Conservation (phyloP, 192 early-diverging fungal species). For the Linderina pennispora region DNA sequence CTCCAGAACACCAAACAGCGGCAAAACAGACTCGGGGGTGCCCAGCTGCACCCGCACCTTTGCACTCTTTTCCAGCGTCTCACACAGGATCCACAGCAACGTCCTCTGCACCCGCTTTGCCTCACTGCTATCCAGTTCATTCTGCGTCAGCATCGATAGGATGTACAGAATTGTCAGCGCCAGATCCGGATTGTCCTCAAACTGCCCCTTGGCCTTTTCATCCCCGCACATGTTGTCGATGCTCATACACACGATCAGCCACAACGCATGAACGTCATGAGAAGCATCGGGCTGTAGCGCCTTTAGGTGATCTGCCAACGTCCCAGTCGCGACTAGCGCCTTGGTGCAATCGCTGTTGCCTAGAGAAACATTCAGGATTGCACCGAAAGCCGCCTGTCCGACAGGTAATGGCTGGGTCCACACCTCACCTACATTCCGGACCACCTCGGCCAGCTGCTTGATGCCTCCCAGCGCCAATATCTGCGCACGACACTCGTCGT, state of each 20-base stretch:
- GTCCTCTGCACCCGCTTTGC: constrained; percentile 17
- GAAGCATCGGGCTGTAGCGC: constrained; percentile 7
- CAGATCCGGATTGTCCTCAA: constrained; percentile 11
- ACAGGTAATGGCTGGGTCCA: constrained; percentile 26
- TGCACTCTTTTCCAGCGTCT: constrained; percentile 29
- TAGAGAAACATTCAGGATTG: constrained; percentile 28
- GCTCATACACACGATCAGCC: constrained; percentile 18
- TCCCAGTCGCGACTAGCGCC: constrained; percentile 13
- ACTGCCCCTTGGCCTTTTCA: constrained; percentile 5
- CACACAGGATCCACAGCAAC: constrained; percentile 35
- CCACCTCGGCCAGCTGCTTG: constrained; percentile 3
- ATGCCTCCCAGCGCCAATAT: constrained; percentile 8
- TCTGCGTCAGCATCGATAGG: constrained; percentile 4
- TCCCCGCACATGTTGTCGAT: constrained; percentile 37
- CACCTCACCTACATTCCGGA: constrained; percentile 8
- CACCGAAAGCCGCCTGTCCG: constrained; percentile 33
- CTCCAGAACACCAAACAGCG: constrained; percentile 26
- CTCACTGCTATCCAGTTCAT: neutral
- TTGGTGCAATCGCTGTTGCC: constrained; percentile 10
- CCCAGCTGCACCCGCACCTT: constrained; percentile 25
- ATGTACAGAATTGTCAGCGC: constrained; percentile 9
- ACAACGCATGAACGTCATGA: neutral
- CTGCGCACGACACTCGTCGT: constrained; percentile 11
- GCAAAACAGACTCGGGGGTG: constrained; percentile 12
- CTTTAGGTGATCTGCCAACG: constrained; percentile 11